These are phyloP conservation scores for Eimeria maxima DNA, from an alignment of 169 alveolate genomes.

Conservation along the genomic window DNA sequence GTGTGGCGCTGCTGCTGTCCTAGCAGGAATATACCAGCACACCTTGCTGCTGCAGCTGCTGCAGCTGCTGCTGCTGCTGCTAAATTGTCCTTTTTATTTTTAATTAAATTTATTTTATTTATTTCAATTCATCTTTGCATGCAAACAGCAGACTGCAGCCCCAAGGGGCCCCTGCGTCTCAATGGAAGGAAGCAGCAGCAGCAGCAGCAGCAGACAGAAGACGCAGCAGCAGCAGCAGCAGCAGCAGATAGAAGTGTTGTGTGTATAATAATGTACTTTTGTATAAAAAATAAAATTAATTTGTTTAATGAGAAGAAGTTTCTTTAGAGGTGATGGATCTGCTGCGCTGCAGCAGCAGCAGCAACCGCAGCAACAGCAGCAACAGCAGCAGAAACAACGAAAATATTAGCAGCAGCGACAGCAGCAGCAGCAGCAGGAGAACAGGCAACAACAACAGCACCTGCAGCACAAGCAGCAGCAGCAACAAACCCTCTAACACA, in stretches of 20 bases:
- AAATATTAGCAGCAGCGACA: neutral
- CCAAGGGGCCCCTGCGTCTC: too few relatives aligned
- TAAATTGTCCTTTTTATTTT: too few relatives aligned
- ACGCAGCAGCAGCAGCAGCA: neutral
- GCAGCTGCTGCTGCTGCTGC: too few relatives aligned
- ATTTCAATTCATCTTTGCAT: too few relatives aligned
- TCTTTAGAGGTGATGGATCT: neutral
- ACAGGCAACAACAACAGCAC: neutral
- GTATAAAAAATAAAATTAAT: too few relatives aligned
- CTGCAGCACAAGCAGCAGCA: neutral
- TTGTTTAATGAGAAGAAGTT: neutral
- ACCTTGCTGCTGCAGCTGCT: too few relatives aligned
- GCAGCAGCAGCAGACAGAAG: too few relatives aligned
- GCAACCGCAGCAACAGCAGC: neutral
- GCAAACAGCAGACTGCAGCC: too few relatives aligned
- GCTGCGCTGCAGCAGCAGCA: constrained; percentile 21
- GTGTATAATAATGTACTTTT: neutral
- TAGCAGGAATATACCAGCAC: too few relatives aligned
- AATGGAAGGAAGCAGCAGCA: constrained; percentile 6
- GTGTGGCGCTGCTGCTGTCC: too few relatives aligned
- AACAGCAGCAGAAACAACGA: neutral
- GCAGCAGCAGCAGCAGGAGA: neutral
- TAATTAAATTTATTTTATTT: too few relatives aligned
- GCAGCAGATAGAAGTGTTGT: neutral
- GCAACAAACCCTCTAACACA: neutral